A percentile compares a stretch with the other conserved stretches of the same genome.
phyloP scores from a whole-genome alignment of 1,139 yeast genomes.

The Ashbya aceris region DNA sequence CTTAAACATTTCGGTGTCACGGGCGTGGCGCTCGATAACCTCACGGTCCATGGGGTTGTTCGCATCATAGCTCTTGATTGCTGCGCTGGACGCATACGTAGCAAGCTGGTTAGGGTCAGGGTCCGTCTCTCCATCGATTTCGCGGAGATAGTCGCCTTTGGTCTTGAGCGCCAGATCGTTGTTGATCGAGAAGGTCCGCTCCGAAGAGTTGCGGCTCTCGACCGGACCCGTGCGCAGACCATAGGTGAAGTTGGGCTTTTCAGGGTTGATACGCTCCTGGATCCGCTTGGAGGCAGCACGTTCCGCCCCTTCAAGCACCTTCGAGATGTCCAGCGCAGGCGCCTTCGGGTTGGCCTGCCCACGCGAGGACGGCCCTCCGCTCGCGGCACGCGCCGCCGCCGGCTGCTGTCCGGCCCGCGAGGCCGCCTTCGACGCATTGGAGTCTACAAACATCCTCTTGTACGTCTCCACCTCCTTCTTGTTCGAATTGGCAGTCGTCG shows the following conservation, averaged over 20 bases:
- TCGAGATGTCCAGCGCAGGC: constrained; percentile 23
- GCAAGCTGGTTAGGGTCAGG: constrained; percentile 11
- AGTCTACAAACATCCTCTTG: constrained; percentile 48
- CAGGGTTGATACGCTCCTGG: constrained; percentile 21
- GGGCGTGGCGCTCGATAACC: constrained; percentile 12
- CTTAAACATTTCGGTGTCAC: constrained; percentile 18
- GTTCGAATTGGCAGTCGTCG: constrained; percentile 58
- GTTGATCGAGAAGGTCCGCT: not conserved
- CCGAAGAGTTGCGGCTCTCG: constrained; percentile 4
- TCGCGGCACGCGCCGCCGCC: constrained; percentile 3
- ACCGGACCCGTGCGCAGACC: constrained; percentile 19
- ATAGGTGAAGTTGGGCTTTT: constrained; percentile 15
- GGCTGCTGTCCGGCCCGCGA: constrained; percentile 12
- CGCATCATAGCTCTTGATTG: constrained; percentile 30
- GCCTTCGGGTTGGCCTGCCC: constrained; percentile 8
- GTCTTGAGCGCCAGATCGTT: constrained; percentile 9
- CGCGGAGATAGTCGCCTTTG: constrained; percentile 12
- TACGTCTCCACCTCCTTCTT: constrained; percentile 59
- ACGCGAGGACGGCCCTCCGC: not conserved
- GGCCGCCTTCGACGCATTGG: constrained; percentile 28
- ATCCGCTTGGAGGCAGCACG: constrained; percentile 23
- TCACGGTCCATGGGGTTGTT: constrained; percentile 9
- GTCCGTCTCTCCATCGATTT: constrained; percentile 8
- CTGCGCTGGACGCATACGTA: constrained; percentile 38
- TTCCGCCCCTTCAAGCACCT: constrained; percentile 26